A percentile compares a stretch with the other conserved stretches of the same genome.
These are phyloP conservation scores for Globisporangium cylindrosporum DNA, from an alignment of 352 stramenopile species.

Conservation along the genomic window DNA sequence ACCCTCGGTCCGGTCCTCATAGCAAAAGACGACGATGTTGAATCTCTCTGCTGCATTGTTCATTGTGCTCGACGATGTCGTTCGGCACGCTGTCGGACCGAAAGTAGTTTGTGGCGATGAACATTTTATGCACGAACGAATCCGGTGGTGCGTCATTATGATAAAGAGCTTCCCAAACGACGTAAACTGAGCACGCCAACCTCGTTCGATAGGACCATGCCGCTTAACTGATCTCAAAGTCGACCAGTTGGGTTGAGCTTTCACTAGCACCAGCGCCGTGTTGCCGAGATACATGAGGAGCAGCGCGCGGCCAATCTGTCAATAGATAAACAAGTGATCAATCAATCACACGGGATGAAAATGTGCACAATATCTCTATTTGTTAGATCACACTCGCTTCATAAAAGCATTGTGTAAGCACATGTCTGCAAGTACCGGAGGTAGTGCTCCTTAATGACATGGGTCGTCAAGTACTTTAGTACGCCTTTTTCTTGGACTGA, in stretches of 20 bases:
- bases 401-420: too few species aligned
- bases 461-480: too few species aligned
- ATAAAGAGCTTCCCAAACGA: slow-evolving; percentile 84
- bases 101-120: slow-evolving; percentile 93
- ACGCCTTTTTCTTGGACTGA: too few species aligned
- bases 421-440: too few species aligned
- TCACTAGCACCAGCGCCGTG: slow-evolving; percentile 93
- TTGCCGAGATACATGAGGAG: slow-evolving; percentile 95
- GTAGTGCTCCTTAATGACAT: too few species aligned
- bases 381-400: too few species aligned
- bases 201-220: slow-evolving; percentile 94
- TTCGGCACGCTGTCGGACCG: slow-evolving; percentile 87
- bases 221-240: slow-evolving; percentile 79
- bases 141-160: slow-evolving; percentile 91
- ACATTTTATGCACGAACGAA: slow-evolving; percentile 92
- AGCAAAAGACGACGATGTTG: slow-evolving; percentile 57
- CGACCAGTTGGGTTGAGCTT: slow-evolving; percentile 94
- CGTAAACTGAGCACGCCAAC: slow-evolving; percentile 93
- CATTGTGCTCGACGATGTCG: slow-evolving; percentile 11
- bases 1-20: slow-evolving; percentile 90
- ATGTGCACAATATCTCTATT: too few species aligned
- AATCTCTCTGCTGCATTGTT: too few species aligned
- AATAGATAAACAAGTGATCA: too few species aligned
- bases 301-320: slow-evolving; percentile 89
- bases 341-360: too few species aligned